These are phyloP conservation scores for Kazachstania taianensis DNA, from an alignment of 805 yeast genomes.

Conservation along the genomic window DNA sequence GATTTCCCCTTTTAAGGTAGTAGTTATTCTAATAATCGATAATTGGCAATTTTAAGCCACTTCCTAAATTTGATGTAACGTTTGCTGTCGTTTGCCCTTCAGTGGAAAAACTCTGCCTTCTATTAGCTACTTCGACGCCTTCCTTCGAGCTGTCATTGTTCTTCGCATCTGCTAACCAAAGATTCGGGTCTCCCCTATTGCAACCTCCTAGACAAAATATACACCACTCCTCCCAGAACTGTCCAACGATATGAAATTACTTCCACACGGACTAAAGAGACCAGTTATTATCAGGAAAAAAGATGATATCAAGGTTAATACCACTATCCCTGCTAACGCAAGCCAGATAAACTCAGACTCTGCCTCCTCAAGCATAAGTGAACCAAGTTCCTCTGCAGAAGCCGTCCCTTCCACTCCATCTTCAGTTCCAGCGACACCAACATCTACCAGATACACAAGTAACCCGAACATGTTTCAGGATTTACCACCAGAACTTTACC, in stretches of 20 bases:
- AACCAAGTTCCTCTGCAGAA: background rate
- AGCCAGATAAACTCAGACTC: constrained; percentile 1
- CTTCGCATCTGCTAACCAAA: too few relatives aligned
- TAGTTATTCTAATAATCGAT: too few relatives aligned
- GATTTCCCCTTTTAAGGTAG: background rate
- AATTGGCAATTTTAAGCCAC: too few relatives aligned
- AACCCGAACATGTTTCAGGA: constrained; percentile 6
- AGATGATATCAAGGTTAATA: too few relatives aligned
- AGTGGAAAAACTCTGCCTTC: too few relatives aligned
- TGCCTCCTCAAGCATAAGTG: background rate
- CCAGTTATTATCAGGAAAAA: constrained; percentile 1
- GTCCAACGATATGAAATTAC: constrained; percentile 3
- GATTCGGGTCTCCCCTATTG: too few relatives aligned
- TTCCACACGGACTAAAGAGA: constrained; percentile 1
- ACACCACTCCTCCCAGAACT: too few relatives aligned
- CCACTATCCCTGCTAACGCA: background rate
- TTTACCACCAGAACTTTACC: constrained; percentile 9
- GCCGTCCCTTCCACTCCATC: constrained; percentile 2
- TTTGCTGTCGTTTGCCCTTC: too few relatives aligned
- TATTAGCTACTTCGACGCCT: too few relatives aligned
- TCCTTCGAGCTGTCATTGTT: too few relatives aligned
- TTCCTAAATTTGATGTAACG: too few relatives aligned
- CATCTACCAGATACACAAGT: background rate
- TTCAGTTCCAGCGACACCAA: constrained; percentile 1
- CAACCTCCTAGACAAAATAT: too few relatives aligned